These are phyloP conservation scores for Eragrostis tef DNA, from an alignment of 202 grass and related monocot genomes.

Conservation along the genomic window DNA sequence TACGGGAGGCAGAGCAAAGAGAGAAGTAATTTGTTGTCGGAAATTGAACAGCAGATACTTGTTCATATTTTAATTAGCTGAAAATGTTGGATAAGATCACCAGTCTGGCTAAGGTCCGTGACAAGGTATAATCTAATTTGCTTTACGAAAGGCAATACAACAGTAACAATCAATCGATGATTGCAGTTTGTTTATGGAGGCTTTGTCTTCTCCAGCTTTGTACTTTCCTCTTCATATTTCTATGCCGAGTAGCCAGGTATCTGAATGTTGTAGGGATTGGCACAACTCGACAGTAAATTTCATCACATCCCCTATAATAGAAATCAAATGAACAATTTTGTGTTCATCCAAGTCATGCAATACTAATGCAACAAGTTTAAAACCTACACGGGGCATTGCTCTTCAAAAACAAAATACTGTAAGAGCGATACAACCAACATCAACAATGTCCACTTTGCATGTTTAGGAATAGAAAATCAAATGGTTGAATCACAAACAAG, in stretches of 20 bases:
- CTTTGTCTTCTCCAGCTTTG: too few relatives aligned
- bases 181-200: too few relatives aligned
- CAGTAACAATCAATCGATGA: too few relatives aligned
- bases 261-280: background rate
- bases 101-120: background rate
- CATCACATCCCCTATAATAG: background rate
- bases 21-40: background rate
- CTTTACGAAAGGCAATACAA: background rate
- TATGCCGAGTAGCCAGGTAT: background rate
- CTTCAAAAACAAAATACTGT: background rate
- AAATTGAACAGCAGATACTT: background rate
- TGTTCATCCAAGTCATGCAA: background rate
- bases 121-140: background rate
- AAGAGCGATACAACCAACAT: slow-evolving; percentile 5
- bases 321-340: too few relatives aligned
- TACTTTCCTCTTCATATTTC: too few relatives aligned
- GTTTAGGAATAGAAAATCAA: slow-evolving; percentile 15
- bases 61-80: background rate
- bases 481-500: background rate
- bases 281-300: background rate
- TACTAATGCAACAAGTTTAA: background rate
- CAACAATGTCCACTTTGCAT: background rate
- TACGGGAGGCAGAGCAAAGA: background rate
- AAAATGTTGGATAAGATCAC: background rate
- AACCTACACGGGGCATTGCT: background rate